Base-by-base conservation (phyloP, 2,329 filamentous ascomycete genomes). In the Trichoderma sp. region DNA sequence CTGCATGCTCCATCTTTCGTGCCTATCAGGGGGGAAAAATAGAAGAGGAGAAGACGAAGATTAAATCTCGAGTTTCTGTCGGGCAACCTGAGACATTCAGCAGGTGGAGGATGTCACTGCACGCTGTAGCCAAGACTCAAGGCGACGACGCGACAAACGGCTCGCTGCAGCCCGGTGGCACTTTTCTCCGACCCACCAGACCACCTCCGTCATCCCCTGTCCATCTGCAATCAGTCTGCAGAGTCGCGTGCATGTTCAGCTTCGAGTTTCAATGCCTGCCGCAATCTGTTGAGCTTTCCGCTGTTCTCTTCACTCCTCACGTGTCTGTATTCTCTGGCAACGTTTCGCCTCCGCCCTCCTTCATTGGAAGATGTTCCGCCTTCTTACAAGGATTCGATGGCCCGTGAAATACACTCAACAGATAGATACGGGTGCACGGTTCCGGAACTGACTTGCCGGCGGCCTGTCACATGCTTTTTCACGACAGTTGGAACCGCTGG, bases 111-210 rank as follows among this genome's bases (percentile, higher is more conserved):
- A 39, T 39, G 34, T 39, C 34, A 39, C 34, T 39, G 12, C 21
- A 24, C 21, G 21, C 21, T 24, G 21, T 24, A 24, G 12, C 12
- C 34, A 39, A 39, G 12, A 39, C 10, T 12, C 34, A 14, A 10
- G 34, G 34, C 34, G 14, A 12, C 34, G 30, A 34, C 30, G 9
- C 30, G 30, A 34, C 2, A 34, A 34, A 56, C 52, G 54, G 54
- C 54, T 26, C 21, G 10, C 21, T 24, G 21, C 19, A 19, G 52
- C 52, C 19, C 39, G 21, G 54, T 41, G 15, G 34, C 24, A 51
- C 34, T 14, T 61, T 61, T 61, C 58, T 51, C 58, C 58, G 58
- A 26, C 21, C 21, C 52, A n/a, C 34, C 30, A 21, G 39, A n/a
- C 34, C 30, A 21, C 6, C 50, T 17, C 45, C 30, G 10, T 21